Evolutionary conservation across 352 stramenopile species (phyloP).

Genomic region (Phytophthora citricola): DNA sequence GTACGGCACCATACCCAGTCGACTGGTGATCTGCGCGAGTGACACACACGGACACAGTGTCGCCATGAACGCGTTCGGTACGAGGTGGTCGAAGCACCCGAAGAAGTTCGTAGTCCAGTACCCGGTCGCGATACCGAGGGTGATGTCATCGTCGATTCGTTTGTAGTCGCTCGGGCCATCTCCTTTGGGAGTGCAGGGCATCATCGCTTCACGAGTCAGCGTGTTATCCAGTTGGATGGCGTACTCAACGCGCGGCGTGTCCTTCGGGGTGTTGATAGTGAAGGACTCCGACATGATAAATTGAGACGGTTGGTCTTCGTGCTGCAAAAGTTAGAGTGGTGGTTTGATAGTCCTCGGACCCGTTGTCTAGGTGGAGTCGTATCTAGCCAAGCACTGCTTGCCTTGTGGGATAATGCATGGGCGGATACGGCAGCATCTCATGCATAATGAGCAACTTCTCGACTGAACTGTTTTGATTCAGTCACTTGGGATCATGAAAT

Average conservation of each 20-base stretch:
- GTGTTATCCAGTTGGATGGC: constrained; percentile 33
- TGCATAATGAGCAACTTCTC: too few species aligned
- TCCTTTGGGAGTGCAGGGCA: constrained; percentile 22
- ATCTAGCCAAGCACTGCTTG: too few species aligned
- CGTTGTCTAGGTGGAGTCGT: not conserved
- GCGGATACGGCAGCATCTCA: too few species aligned
- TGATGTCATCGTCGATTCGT: constrained; percentile 30
- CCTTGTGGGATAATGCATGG: too few species aligned
- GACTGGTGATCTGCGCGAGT: constrained; percentile 56
- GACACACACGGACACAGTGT: constrained; percentile 65
- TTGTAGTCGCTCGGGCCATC: constrained; percentile 30
- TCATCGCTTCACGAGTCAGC: constrained; percentile 14
- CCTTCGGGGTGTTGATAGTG: constrained; percentile 19
- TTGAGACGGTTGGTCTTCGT: not conserved
- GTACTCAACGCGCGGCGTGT: constrained; percentile 23
- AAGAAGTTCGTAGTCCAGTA: constrained; percentile 46
- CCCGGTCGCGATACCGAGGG: constrained; percentile 32
- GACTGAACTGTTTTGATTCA: too few species aligned
- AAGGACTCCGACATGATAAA: constrained; percentile 24
- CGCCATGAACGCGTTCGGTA: constrained; percentile 60
- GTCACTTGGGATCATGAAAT: too few species aligned
- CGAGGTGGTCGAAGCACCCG: constrained; percentile 46
- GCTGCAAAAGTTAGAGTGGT: constrained; percentile 27
- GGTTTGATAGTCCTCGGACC: not conserved
- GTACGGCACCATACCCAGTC: constrained; percentile 55